phyloP scores from a whole-genome alignment of 140 eudicot species.

The Flaveria floridana region DNA sequence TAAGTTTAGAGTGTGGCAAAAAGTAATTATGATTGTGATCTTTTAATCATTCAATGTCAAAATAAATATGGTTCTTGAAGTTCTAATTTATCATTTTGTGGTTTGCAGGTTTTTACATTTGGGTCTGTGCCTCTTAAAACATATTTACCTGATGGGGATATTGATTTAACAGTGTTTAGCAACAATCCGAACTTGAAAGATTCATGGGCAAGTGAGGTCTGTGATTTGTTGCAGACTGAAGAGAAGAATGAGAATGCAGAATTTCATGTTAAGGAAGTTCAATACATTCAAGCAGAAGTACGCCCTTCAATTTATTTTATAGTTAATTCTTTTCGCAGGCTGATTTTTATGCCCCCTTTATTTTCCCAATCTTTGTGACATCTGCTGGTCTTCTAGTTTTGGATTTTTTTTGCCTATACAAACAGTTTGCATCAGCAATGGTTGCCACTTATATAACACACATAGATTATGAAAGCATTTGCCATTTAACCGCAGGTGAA shows the following conservation, averaged over 20 bases:
- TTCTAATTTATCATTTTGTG: neutral
- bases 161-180: conserved; percentile 82
- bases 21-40: neutral
- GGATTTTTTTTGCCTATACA: neutral
- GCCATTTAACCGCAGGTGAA: conserved; percentile 62
- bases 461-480: neutral
- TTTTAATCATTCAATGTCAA: neutral
- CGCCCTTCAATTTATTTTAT: neutral
- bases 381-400: too few relatives aligned
- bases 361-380: too few relatives aligned
- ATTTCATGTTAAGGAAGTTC: conserved; percentile 92
- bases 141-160: conserved; percentile 96
- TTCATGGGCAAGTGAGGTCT: conserved; percentile 83
- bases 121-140: conserved; percentile 99
- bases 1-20: conserved; percentile 1
- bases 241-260: conserved; percentile 92
- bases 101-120: conserved; percentile 74
- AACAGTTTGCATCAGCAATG: too few relatives aligned
- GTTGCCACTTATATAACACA: neutral
- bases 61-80: neutral
- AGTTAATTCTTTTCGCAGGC: too few relatives aligned
- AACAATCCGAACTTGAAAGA: conserved; percentile 66
- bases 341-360: too few relatives aligned
- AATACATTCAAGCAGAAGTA: conserved; percentile 98
- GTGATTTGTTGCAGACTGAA: conserved; percentile 72